Conservation (phyloP, 345 rosid species). For the Salix udensis region DNA sequence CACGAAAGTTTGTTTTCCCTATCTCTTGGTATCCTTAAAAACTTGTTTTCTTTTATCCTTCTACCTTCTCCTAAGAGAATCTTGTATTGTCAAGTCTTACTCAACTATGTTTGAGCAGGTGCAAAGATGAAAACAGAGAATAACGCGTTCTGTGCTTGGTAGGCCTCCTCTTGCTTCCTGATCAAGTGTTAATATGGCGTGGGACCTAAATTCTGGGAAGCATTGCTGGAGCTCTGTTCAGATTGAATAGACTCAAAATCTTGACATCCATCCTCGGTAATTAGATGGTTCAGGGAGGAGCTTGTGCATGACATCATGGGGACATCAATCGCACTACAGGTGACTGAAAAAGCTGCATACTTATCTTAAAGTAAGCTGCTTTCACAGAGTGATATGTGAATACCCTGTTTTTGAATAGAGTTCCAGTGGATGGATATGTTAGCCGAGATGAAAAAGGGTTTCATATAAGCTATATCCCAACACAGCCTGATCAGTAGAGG, state of each 20-base stretch:
- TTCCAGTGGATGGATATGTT: neutral
- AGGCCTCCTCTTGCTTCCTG: neutral
- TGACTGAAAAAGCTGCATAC: neutral
- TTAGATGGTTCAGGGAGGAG: neutral
- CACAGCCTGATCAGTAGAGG: neutral
- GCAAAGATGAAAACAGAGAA: neutral
- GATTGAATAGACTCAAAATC: neutral
- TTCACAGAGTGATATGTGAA: neutral
- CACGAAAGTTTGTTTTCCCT: slow-evolving; percentile 9
- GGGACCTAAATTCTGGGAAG: neutral
- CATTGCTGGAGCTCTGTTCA: neutral
- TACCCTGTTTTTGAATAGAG: neutral
- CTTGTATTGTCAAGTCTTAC: neutral
- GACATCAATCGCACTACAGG: neutral
- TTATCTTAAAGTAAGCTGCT: neutral
- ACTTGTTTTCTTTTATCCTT: neutral
- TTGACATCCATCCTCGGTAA: neutral
- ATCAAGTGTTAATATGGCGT: neutral
- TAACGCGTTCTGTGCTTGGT: neutral
- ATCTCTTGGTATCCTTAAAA: slow-evolving; percentile 8
- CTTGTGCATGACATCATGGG: neutral
- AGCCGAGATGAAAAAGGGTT: neutral
- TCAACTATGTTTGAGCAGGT: slow-evolving; percentile 9
- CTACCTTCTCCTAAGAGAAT: slow-evolving; percentile 10
- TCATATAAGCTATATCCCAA: neutral